Conservation (phyloP, 1,284 basidiomycete species). For the Singerocomus inundabilis region DNA sequence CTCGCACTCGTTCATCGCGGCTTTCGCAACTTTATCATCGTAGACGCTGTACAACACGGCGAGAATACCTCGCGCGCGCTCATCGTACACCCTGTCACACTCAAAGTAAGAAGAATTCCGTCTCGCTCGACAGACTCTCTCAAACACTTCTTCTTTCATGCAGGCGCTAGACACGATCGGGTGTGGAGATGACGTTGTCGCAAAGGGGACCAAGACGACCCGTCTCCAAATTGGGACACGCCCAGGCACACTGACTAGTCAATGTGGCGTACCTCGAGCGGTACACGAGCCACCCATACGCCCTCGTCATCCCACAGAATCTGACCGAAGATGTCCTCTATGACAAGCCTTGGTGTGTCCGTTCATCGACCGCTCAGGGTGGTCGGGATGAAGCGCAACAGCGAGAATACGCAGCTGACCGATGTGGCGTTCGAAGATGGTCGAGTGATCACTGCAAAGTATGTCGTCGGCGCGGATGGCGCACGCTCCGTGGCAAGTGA, state of each 20-base stretch:
- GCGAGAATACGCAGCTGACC: slow-evolving; percentile 21
- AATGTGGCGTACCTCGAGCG: slow-evolving; percentile 34
- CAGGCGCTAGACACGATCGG: slow-evolving; percentile 48
- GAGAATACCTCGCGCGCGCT: slow-evolving; percentile 39
- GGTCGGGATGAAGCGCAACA: slow-evolving; percentile 28
- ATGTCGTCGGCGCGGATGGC: slow-evolving; percentile 56
- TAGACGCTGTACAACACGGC: slow-evolving; percentile 37
- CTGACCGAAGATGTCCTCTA: slow-evolving; percentile 44
- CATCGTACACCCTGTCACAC: slow-evolving; percentile 42
- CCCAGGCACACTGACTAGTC: slow-evolving; percentile 26
- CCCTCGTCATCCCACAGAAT: slow-evolving; percentile 44
- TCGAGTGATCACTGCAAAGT: slow-evolving; percentile 42
- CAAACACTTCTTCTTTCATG: too few relatives aligned
- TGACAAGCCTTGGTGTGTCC: slow-evolving; percentile 26
- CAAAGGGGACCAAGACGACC: slow-evolving; percentile 37
- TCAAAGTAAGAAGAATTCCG: slow-evolving; percentile 36
- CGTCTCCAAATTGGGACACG: slow-evolving; percentile 34
- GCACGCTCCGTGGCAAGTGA: slow-evolving; percentile 47
- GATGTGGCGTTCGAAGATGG: slow-evolving; percentile 50
- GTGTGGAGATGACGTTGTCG: slow-evolving; percentile 40
- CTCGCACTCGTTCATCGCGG: slow-evolving; percentile 37
- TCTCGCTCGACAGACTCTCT: too few relatives aligned
- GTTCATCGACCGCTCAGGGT: slow-evolving; percentile 23
- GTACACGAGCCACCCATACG: slow-evolving; percentile 46
- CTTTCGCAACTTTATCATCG: slow-evolving; percentile 42